These are phyloP conservation scores for Hanseniaspora jakobsenii DNA, from an alignment of 805 yeast species.

Conservation along the genomic window DNA sequence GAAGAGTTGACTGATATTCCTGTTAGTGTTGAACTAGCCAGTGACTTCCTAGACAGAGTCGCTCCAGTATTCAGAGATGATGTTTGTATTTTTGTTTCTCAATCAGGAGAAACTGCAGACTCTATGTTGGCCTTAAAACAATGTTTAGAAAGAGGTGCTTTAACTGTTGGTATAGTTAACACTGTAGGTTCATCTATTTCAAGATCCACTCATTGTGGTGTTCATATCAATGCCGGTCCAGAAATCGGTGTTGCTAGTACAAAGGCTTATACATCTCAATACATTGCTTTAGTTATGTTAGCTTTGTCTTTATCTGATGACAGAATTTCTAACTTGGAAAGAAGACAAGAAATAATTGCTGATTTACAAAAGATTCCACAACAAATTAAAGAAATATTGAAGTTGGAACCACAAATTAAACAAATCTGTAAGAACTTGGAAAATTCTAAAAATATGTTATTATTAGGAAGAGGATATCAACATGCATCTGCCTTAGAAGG, in stretches of 20 bases:
- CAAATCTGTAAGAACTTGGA: slow-evolving; percentile 61
- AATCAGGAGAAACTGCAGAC: slow-evolving; percentile 98
- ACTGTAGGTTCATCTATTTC: slow-evolving; percentile 95
- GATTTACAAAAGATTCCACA: slow-evolving; percentile 76
- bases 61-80: slow-evolving; percentile 98
- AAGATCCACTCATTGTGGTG: slow-evolving; percentile 97
- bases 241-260: slow-evolving; percentile 99
- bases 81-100: slow-evolving; percentile 93
- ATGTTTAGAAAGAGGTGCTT: slow-evolving; percentile 92
- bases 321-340: slow-evolving; percentile 57
- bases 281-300: slow-evolving; percentile 91
- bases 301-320: slow-evolving; percentile 92
- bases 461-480: slow-evolving; percentile 96
- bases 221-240: slow-evolving; percentile 98
- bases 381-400: slow-evolving; percentile 68
- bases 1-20: slow-evolving; percentile 96
- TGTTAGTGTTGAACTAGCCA: slow-evolving; percentile 81
- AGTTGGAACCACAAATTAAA: slow-evolving; percentile 62
- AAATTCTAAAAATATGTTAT: slow-evolving; percentile 71
- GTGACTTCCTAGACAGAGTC: slow-evolving; percentile 85
- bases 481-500: slow-evolving; percentile 96
- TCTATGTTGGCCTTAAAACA: slow-evolving; percentile 88
- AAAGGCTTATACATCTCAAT: slow-evolving; percentile 97
- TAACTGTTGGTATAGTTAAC: slow-evolving; percentile 95
- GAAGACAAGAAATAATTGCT: slow-evolving; percentile 75